phyloP scores from a whole-genome alignment of 202 grass and related monocot genomes.

The Digitaria exilis region DNA sequence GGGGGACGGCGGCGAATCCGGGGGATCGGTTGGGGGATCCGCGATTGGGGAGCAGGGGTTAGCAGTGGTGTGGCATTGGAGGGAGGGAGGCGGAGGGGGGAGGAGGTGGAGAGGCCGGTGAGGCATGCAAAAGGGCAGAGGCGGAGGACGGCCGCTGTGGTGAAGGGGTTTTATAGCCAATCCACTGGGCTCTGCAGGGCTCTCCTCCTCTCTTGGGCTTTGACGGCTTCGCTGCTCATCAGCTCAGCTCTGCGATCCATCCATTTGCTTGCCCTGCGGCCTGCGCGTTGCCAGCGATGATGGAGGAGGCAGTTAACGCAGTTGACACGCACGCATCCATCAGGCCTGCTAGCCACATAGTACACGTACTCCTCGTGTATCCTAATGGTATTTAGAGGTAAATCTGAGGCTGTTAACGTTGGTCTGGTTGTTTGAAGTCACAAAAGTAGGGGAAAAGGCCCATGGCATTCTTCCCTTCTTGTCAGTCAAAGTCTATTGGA shows the following conservation, averaged over 20 bases:
- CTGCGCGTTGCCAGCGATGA: not conserved
- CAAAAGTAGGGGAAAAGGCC: not conserved
- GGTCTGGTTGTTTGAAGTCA: not conserved
- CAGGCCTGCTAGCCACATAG: too few relatives aligned
- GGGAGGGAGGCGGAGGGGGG: slow-evolving; percentile 28
- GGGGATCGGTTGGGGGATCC: slow-evolving; percentile 43
- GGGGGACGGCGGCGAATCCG: slow-evolving; percentile 21
- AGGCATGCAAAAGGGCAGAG: slow-evolving; percentile 70
- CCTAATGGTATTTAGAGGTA: not conserved
- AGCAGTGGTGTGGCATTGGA: slow-evolving; percentile 31
- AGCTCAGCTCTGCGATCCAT: not conserved
- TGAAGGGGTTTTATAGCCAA: slow-evolving; percentile 67
- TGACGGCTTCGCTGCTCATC: slow-evolving; percentile 1
- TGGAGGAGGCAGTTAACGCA: too few relatives aligned
- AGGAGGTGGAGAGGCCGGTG: slow-evolving; percentile 47
- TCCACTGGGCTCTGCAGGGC: slow-evolving; percentile 10
- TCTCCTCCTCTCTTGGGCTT: too few relatives aligned
- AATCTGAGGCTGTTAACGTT: not conserved
- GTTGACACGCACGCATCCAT: not conserved
- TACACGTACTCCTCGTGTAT: not conserved
- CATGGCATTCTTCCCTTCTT: not conserved
- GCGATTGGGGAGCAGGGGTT: slow-evolving; percentile 42
- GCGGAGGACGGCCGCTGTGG: slow-evolving; percentile 7
- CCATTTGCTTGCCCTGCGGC: not conserved
- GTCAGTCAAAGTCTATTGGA: not conserved